Evolutionary conservation across 495 filamentous ascomycete genomes (phyloP), one percentile per base, ranked within the genome.

Genomic region (Parathielavia appendiculata): DNA sequence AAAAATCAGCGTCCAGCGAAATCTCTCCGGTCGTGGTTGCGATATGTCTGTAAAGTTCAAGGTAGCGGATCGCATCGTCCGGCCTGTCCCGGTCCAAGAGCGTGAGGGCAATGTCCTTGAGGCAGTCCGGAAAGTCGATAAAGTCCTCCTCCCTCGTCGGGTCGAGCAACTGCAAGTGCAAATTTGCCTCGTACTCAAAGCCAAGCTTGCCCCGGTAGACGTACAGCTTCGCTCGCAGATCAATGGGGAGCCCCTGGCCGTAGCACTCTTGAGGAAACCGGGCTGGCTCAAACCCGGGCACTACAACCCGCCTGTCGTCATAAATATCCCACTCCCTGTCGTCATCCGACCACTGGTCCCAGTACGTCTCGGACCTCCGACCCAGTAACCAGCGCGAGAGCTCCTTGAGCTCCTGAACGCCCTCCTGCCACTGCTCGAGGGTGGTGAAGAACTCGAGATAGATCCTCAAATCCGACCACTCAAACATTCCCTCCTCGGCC

Each of bases 251-350:
- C 1, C 86, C 85, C 35, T 79, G 69, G 4, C 90, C 90, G 65
- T 96, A 97, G 0, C 79, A 74, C 22, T 81, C 77, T 13, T 64
- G 65, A 1, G 81, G 78, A 71, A 83, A 86, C 53, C 70, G 88
- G 7, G 80, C 80, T 1, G 72, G 59, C 23, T 72, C 68, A 40
- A 77, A 77, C 23, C 79, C 72, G 14, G 81, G 73, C 34, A 83
- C 78, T 38, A 75, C 75, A 40, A 83, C 75, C 40, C 91, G 81
- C 34, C 89, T 85, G 3, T 78, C 76, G 72, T 92, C 83, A 30
- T 84, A 80, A 4, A 80, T 62, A 66, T 98, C 93, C 88, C 90
- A 98, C 75, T 98, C 93, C 56, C 91, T 81, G 70, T 98, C 93
- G 66, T 97, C 91, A 8, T 82, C 77, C 9, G 78, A 69, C 60